A percentile compares a stretch with the other conserved stretches of the same genome.
These are phyloP conservation scores for Phytophthora pinifolia DNA, from an alignment of 352 stramenopile genomes.

Conservation along the genomic window DNA sequence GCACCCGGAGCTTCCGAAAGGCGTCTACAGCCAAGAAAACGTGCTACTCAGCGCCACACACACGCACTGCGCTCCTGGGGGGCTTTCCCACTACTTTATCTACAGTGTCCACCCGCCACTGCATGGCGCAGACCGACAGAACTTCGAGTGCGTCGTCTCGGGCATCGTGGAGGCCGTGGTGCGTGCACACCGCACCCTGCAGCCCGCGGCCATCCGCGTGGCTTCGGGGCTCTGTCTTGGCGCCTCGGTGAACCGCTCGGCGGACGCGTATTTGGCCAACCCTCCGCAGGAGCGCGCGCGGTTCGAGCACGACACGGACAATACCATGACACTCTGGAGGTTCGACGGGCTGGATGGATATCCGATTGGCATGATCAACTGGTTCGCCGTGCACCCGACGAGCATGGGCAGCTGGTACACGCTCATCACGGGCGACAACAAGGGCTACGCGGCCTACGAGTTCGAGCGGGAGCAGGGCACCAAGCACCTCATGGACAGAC, in stretches of 20 bases:
- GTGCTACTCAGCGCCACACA: constrained; percentile 91
- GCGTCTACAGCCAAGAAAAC: constrained; percentile 71
- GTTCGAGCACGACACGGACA: constrained; percentile 90
- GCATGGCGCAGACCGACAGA: constrained; percentile 73
- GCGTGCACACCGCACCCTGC: constrained; percentile 73
- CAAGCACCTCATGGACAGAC: constrained; percentile 75
- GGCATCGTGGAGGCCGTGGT: constrained; percentile 87
- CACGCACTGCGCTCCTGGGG: constrained; percentile 89
- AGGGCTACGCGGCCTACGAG: constrained; percentile 88
- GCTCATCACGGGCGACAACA: constrained; percentile 94
- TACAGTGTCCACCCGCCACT: constrained; percentile 87
- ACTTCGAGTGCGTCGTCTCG: constrained; percentile 90
- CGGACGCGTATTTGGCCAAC: constrained; percentile 91
- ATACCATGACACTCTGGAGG: constrained; percentile 90
- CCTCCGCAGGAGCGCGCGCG: constrained; percentile 70
- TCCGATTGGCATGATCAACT: constrained; percentile 92
- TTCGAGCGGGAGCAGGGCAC: constrained; percentile 88
- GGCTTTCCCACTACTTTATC: constrained; percentile 92
- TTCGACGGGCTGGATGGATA: constrained; percentile 82
- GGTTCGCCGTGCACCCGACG: constrained; percentile 93
- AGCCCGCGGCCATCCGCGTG: constrained; percentile 64
- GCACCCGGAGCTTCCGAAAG: constrained; percentile 40
- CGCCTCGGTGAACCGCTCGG: constrained; percentile 88
- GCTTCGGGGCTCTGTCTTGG: constrained; percentile 64
- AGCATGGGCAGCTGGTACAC: constrained; percentile 94